Evolutionary conservation across 2,329 filamentous ascomycete genomes (phyloP).

Genomic region (Corinectria fuckeliana): DNA sequence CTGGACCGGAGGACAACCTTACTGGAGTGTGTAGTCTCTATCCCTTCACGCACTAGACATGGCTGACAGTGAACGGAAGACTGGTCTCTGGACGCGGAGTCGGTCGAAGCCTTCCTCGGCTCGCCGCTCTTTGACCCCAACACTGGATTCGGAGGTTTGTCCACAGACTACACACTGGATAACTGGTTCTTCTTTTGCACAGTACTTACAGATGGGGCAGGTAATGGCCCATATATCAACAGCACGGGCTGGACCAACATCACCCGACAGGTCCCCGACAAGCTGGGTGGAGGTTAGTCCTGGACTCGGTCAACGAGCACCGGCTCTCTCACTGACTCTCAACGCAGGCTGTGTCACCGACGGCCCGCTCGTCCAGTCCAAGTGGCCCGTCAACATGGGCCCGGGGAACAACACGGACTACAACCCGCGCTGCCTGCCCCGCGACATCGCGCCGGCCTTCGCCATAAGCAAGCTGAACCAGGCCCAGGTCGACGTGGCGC

Average conservation of each 20-base stretch:
- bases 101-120: slow-evolving; percentile 15
- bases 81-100: slow-evolving; percentile 21
- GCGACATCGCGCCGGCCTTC: slow-evolving; percentile 37
- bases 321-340: background rate
- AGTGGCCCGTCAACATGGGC: slow-evolving; percentile 25
- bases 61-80: slow-evolving; percentile 15
- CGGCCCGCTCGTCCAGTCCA: slow-evolving; percentile 28
- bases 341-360: slow-evolving; percentile 26
- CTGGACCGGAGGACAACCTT: slow-evolving; percentile 32
- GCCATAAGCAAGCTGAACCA: slow-evolving; percentile 19
- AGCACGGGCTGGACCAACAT: slow-evolving; percentile 22
- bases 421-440: slow-evolving; percentile 42
- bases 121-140: slow-evolving; percentile 41
- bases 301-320: no score
- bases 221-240: slow-evolving; percentile 23
- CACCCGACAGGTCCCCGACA: slow-evolving; percentile 21
- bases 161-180: no score
- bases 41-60: background rate
- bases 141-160: slow-evolving; percentile 41
- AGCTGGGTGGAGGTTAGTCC: slow-evolving; percentile 19
- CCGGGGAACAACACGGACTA: slow-evolving; percentile 29
- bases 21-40: slow-evolving; percentile 20
- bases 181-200: background rate
- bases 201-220: background rate
- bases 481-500: slow-evolving; percentile 17